A percentile compares a stretch with the other conserved stretches of the same genome.
Conservation (phyloP, 2,329 filamentous ascomycete genomes). For the Pseudogymnoascus sp. region DNA sequence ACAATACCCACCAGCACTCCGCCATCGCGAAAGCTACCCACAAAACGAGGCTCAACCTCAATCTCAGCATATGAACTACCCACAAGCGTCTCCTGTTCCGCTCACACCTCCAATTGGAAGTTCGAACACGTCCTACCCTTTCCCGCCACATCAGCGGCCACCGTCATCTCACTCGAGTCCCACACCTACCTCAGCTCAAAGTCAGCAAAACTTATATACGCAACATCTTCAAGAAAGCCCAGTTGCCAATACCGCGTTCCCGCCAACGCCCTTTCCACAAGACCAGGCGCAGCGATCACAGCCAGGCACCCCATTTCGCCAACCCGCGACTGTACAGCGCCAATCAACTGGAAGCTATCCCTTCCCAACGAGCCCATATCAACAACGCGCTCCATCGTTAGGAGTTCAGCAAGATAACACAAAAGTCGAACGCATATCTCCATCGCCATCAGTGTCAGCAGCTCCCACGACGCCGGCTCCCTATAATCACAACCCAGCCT, state of each 20-base stretch:
- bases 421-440: constrained; percentile 33
- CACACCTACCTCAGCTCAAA: constrained; percentile 57
- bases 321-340: constrained; percentile 41
- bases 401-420: constrained; percentile 24
- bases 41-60: constrained; percentile 23
- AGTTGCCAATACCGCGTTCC: constrained; percentile 26
- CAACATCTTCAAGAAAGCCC: constrained; percentile 51
- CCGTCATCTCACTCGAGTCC: constrained; percentile 53
- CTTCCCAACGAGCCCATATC: constrained; percentile 56
- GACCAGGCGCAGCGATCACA: constrained; percentile 27
- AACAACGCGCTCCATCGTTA: constrained; percentile 40
- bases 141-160: constrained; percentile 42
- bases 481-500: constrained; percentile 45
- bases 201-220: constrained; percentile 48
- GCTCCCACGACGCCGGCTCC: constrained; percentile 38
- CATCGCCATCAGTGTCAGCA: constrained; percentile 35
- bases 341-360: constrained; percentile 41
- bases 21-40: constrained; percentile 28
- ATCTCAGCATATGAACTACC: constrained; percentile 27
- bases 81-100: constrained; percentile 27
- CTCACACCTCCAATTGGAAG: constrained; percentile 32
- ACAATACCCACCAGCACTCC: constrained; percentile 26
- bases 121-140: constrained; percentile 29
- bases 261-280: constrained; percentile 25
- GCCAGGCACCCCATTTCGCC: constrained; percentile 43